Percentiles rank a stretch among this genome's conserved stretches.
Conservation (phyloP, 176 grass and related monocot genomes). For the Eremochloa ophiuroides region DNA sequence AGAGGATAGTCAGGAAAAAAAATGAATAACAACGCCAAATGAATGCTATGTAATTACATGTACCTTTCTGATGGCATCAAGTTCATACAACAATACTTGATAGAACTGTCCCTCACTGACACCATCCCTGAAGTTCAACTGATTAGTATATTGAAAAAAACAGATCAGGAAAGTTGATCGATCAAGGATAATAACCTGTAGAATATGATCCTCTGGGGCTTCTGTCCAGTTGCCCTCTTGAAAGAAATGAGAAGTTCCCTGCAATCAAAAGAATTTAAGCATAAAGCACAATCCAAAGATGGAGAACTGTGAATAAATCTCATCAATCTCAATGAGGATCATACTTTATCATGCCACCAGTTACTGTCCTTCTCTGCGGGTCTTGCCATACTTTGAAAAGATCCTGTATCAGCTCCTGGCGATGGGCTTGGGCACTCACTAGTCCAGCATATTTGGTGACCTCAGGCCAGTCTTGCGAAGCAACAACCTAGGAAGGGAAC, state of each 20-base stretch:
- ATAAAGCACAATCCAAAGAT: not conserved
- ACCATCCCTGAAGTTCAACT: constrained; percentile 64
- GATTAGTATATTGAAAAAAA: not conserved
- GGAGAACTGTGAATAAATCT: not conserved
- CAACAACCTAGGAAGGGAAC: constrained; percentile 63
- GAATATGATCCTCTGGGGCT: constrained; percentile 96
- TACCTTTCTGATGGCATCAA: constrained; percentile 97
- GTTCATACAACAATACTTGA: constrained; percentile 93
- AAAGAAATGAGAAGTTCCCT: constrained; percentile 96
- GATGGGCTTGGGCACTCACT: constrained; percentile 82
- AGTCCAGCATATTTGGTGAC: constrained; percentile 90
- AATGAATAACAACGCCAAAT: not conserved
- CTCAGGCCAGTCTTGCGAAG: constrained; percentile 94
- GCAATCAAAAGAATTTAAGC: constrained; percentile 13
- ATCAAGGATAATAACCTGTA: constrained; percentile 58
- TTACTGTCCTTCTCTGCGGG: constrained; percentile 67
- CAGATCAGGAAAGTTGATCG: not conserved
- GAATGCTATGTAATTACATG: not conserved
- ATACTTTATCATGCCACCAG: constrained; percentile 96
- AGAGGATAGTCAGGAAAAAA: not conserved
- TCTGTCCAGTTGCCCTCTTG: constrained; percentile 84
- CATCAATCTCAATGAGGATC: not conserved
- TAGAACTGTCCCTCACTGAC: constrained; percentile 97
- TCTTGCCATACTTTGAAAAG: constrained; percentile 95
- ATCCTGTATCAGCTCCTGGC: constrained; percentile 91